phyloP scores from a whole-genome alignment of 768 basidiomycete species.

The Agrocybe praecox region DNA sequence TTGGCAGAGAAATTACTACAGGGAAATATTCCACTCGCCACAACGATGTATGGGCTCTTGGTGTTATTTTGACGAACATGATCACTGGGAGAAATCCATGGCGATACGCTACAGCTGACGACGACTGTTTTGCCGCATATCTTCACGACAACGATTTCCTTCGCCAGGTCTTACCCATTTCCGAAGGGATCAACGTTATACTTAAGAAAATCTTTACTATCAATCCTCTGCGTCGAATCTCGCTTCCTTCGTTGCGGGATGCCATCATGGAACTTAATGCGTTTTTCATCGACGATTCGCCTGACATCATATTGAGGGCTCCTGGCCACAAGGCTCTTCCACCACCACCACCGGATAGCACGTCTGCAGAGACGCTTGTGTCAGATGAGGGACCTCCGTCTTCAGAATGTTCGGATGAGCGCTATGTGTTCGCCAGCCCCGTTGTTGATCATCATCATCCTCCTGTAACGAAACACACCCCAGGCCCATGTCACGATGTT shows the following conservation, averaged over 20 bases:
- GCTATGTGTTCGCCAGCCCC: slow-evolving; percentile 37
- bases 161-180: slow-evolving; percentile 72
- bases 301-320: background rate
- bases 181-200: slow-evolving; percentile 60
- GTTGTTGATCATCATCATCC: slow-evolving; percentile 26
- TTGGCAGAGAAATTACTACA: slow-evolving; percentile 44
- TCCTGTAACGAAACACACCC: background rate
- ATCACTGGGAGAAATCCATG: slow-evolving; percentile 80
- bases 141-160: slow-evolving; percentile 66
- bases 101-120: slow-evolving; percentile 65
- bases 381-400: slow-evolving; percentile 1
- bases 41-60: slow-evolving; percentile 76
- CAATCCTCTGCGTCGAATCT: slow-evolving; percentile 62
- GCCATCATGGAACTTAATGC: slow-evolving; percentile 57
- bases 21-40: slow-evolving; percentile 57
- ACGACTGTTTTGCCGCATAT: slow-evolving; percentile 70
- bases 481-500: background rate
- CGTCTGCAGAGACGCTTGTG: background rate
- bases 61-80: slow-evolving; percentile 84
- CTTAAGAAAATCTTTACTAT: slow-evolving; percentile 74
- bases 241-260: slow-evolving; percentile 60
- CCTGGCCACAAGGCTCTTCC: background rate
- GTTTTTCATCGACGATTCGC: slow-evolving; percentile 58
- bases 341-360: background rate
- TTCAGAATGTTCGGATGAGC: slow-evolving; percentile 29